Conservation (phyloP, 305 asterid genomes). For the Fraxinus baroniana region DNA sequence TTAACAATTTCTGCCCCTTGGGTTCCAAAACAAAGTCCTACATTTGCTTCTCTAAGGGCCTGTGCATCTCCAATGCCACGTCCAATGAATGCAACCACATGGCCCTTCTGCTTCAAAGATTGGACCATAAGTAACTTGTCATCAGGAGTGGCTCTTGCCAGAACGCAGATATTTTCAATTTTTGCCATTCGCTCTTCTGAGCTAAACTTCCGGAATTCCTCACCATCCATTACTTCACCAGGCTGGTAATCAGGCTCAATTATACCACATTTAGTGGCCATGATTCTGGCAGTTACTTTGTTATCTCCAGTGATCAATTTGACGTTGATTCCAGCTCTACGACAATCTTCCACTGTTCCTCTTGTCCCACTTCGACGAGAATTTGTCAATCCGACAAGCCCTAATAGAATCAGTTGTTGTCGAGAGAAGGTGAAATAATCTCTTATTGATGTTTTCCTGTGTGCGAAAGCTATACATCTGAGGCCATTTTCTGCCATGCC, state of each 20-base stretch:
- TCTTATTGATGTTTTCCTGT: constrained; percentile 22
- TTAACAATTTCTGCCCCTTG: constrained; percentile 67
- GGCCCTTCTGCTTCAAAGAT: constrained; percentile 48
- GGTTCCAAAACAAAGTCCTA: constrained; percentile 67
- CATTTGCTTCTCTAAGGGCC: constrained; percentile 60
- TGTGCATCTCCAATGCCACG: constrained; percentile 58
- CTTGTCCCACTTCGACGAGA: constrained; percentile 64
- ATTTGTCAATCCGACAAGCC: constrained; percentile 62
- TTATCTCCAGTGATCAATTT: constrained; percentile 85
- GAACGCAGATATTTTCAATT: constrained; percentile 51
- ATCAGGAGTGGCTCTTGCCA: constrained; percentile 70
- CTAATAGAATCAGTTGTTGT: constrained; percentile 34
- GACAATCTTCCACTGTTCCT: constrained; percentile 63
- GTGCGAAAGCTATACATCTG: constrained; percentile 56
- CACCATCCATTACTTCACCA: constrained; percentile 56
- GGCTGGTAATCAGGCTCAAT: constrained; percentile 26
- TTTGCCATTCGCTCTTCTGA: constrained; percentile 55
- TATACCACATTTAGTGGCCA: constrained; percentile 73
- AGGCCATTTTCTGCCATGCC: constrained; percentile 63
- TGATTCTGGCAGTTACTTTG: constrained; percentile 68
- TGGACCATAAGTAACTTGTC: constrained; percentile 70
- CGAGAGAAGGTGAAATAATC: not conserved
- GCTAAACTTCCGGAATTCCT: constrained; percentile 50
- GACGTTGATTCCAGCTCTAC: constrained; percentile 56
- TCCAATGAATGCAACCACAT: constrained; percentile 21